Percentiles rank a stretch among this genome's conserved stretches.
Evolutionary conservation across 208 protist genomes (phyloP).

Genomic region (Phytomonas francai): DNA sequence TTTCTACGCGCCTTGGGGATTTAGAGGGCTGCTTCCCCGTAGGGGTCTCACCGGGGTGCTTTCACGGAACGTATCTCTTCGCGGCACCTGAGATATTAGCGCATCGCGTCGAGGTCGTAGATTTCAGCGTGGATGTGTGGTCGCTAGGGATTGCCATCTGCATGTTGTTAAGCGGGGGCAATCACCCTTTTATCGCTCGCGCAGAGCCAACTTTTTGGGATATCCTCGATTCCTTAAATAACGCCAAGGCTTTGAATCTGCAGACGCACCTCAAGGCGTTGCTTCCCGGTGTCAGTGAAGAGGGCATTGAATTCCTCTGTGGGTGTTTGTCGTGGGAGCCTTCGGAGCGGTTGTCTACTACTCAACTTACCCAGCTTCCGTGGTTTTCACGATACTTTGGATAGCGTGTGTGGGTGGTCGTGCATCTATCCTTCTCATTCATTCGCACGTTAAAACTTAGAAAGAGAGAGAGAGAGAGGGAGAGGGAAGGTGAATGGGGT

Average conservation of each 20-base stretch:
- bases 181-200: conserved; percentile 18
- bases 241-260: neutral
- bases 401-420: too few species aligned
- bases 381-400: conserved; percentile 23
- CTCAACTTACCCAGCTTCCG: conserved; percentile 20
- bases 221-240: conserved; percentile 8
- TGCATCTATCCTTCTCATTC: too few species aligned
- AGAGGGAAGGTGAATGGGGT: too few species aligned
- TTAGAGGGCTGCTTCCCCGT: conserved; percentile 9
- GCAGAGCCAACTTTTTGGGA: conserved; percentile 13
- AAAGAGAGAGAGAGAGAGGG: too few species aligned
- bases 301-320: conserved; percentile 17
- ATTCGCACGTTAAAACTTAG: too few species aligned
- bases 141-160: conserved; percentile 34
- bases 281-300: conserved; percentile 9
- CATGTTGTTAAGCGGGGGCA: conserved; percentile 26
- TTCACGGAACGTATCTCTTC: conserved; percentile 23
- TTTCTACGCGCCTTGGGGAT: conserved; percentile 21
- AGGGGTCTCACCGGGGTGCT: conserved; percentile 5
- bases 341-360: conserved; percentile 17
- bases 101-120: conserved; percentile 1
- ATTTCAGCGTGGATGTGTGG: conserved; percentile 40
- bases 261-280: conserved; percentile 1
- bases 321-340: conserved; percentile 32
- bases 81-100: conserved; percentile 25